These are phyloP conservation scores for Neofusicoccum laricinum DNA, from an alignment of 2,329 filamentous ascomycete species.

Conservation along the genomic window DNA sequence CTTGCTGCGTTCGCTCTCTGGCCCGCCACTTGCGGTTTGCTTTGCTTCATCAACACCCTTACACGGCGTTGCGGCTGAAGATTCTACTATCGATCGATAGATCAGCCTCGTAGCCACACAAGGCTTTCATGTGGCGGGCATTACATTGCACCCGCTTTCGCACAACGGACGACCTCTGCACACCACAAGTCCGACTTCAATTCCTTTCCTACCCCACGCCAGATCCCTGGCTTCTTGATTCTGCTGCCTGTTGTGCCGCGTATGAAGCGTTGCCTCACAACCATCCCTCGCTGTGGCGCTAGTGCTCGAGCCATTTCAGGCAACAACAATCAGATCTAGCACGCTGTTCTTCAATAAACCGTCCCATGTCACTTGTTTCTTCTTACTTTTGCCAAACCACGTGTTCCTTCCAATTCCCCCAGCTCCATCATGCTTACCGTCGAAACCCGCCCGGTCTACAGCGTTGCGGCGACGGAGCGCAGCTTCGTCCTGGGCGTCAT, in stretches of 20 bases:
- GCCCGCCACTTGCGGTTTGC: too few relatives aligned
- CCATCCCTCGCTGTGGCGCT: neutral
- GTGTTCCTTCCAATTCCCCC: neutral
- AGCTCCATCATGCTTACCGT: neutral
- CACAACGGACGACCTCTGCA: too few relatives aligned
- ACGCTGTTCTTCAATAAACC: neutral
- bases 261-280: neutral
- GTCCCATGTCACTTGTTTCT: too few relatives aligned
- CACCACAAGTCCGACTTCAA: neutral
- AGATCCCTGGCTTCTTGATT: neutral
- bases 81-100: too few relatives aligned
- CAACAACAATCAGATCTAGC: neutral
- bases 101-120: neutral
- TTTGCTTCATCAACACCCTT: too few relatives aligned
- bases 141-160: too few relatives aligned
- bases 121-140: too few relatives aligned
- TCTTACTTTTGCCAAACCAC: neutral
- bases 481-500: conserved; percentile 1
- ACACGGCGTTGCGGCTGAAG: neutral
- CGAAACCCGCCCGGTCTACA: neutral
- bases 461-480: neutral
- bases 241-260: neutral
- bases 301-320: neutral
- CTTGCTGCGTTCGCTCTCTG: too few relatives aligned
- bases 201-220: neutral